Evolutionary conservation across 495 filamentous ascomycete genomes (phyloP).

Genomic region (Jackrogersella minutella): DNA sequence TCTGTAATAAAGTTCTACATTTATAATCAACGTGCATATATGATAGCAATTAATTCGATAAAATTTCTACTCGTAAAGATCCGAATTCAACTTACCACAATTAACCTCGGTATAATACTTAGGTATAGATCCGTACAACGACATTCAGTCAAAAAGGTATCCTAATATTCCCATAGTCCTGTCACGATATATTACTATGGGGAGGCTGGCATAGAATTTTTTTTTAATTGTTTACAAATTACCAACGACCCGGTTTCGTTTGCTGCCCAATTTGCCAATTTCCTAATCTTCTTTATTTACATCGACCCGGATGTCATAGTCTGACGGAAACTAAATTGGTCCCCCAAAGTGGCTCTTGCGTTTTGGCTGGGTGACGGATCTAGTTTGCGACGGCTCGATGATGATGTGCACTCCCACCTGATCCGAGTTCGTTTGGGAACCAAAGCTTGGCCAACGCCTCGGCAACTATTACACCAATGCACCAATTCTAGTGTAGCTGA

Average conservation of each 20-base stretch:
- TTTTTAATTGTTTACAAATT: conserved; percentile 24
- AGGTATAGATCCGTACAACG: too few relatives aligned
- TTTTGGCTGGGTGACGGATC: conserved; percentile 43
- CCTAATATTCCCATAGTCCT: neutral
- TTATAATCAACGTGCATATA: too few relatives aligned
- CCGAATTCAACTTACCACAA: too few relatives aligned
- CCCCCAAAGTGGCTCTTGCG: conserved; percentile 27
- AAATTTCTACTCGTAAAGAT: too few relatives aligned
- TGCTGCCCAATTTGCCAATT: conserved; percentile 21
- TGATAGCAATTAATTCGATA: too few relatives aligned
- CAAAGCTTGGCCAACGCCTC: conserved; percentile 24
- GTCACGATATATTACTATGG: conserved; percentile 7
- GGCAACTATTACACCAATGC: neutral
- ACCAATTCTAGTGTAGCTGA: neutral
- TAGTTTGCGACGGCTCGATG: conserved; percentile 10
- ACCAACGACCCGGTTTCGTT: conserved; percentile 27
- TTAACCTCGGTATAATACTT: too few relatives aligned
- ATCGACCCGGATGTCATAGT: neutral
- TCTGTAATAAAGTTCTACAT: too few relatives aligned
- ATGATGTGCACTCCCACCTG: conserved; percentile 15
- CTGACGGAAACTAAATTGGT: conserved; percentile 14
- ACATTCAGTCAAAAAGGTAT: neutral
- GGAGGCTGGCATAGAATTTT: conserved; percentile 24
- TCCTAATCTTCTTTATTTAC: conserved; percentile 31
- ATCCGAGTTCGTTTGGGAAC: neutral